These are phyloP conservation scores for Cystobasidium sp. DNA, from an alignment of 1,284 basidiomycete genomes.

Conservation along the genomic window DNA sequence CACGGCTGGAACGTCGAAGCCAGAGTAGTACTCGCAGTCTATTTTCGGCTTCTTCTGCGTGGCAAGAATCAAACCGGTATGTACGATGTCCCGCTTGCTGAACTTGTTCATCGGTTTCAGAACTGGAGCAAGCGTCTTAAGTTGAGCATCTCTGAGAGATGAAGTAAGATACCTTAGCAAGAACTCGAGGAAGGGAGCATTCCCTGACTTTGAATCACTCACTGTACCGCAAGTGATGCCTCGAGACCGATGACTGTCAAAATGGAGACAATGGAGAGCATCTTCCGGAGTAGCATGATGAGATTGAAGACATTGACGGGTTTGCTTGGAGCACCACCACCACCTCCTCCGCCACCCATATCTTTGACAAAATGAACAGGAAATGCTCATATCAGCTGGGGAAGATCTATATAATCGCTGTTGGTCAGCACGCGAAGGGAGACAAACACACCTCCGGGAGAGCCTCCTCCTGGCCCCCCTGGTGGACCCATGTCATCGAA, in stretches of 20 bases:
- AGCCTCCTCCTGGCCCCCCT: background rate
- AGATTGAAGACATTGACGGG: conserved; percentile 10
- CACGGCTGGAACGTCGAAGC: conserved; percentile 41
- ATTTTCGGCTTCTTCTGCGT: conserved; percentile 1
- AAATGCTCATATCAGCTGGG: no score
- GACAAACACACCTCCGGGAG: background rate
- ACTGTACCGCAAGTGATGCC: conserved; percentile 35
- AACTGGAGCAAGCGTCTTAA: conserved; percentile 16
- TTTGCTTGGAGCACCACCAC: background rate
- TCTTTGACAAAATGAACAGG: background rate
- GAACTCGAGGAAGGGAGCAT: no score
- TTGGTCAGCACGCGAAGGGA: background rate
- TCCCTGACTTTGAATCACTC: background rate
- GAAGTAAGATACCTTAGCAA: background rate
- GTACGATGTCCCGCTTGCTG: conserved; percentile 10
- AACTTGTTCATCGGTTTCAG: conserved; percentile 31
- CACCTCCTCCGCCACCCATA: background rate
- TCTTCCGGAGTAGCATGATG: conserved; percentile 29
- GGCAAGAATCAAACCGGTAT: background rate
- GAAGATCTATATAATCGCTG: background rate
- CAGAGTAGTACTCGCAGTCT: conserved; percentile 36
- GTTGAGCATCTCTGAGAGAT: conserved; percentile 11
- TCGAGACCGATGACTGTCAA: conserved; percentile 36
- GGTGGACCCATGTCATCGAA: conserved; percentile 23
- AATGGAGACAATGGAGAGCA: conserved; percentile 14